Evolutionary conservation across 345 rosid species (phyloP).

Genomic region (Rhodomyrtus tomentosa): DNA sequence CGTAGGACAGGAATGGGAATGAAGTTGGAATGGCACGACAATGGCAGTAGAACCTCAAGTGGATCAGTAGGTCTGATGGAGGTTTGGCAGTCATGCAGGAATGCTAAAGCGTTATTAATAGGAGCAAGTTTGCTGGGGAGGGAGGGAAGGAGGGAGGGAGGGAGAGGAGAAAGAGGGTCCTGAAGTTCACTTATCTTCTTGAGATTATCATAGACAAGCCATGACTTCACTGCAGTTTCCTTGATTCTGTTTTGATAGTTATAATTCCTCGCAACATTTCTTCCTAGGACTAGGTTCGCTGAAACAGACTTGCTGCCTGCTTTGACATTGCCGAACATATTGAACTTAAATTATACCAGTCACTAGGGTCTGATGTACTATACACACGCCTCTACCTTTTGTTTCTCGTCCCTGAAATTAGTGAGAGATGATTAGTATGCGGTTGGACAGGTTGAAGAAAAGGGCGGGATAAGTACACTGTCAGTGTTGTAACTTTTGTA

Average conservation of each 20-base stretch:
- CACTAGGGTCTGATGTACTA: not conserved
- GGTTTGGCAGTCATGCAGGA: not conserved
- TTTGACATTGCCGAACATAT: not conserved
- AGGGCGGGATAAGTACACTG: no score
- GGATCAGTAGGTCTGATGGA: not conserved
- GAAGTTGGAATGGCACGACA: not conserved
- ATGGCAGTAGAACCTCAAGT: not conserved
- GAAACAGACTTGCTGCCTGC: not conserved
- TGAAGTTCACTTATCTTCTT: no score
- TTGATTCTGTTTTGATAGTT: not conserved
- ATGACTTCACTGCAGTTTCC: no score
- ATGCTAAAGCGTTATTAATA: not conserved
- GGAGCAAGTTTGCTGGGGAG: not conserved
- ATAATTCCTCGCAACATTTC: no score
- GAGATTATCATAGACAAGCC: no score
- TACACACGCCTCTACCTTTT: not conserved
- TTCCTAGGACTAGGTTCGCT: not conserved
- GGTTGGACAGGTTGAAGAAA: fast-evolving
- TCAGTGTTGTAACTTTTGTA: no score
- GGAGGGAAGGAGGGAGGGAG: no score
- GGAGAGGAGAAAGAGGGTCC: no score
- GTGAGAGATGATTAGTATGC: not conserved
- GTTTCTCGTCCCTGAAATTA: not conserved
- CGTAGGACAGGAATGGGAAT: not conserved
- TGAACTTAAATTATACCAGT: no score